A percentile compares a stretch with the other conserved stretches of the same genome.
These are phyloP conservation scores for Vanilla planifolia DNA, from an alignment of 106 monocot genomes.

Conservation along the genomic window DNA sequence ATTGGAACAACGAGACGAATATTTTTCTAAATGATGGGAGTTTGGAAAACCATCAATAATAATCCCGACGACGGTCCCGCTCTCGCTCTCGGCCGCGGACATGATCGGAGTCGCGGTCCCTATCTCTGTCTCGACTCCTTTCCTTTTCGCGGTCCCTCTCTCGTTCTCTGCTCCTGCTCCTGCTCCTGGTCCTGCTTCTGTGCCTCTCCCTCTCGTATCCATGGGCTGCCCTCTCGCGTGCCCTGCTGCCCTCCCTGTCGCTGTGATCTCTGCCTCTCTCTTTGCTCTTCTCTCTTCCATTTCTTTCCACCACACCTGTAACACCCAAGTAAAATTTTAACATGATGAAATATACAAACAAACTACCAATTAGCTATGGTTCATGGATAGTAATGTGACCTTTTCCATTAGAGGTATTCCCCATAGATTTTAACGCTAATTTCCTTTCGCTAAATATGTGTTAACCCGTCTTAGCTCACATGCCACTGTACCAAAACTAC, in stretches of 20 bases:
- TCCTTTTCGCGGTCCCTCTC: constrained; percentile 52
- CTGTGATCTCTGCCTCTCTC: constrained; percentile 41
- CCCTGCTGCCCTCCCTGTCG: constrained; percentile 40
- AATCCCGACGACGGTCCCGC: constrained; percentile 50
- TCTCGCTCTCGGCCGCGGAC: constrained; percentile 52
- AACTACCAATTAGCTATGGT: too few species aligned
- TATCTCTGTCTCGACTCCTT: constrained; percentile 12
- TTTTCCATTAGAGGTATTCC: too few species aligned
- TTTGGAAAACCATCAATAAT: constrained; percentile 29
- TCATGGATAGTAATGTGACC: too few species aligned
- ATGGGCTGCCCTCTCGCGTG: constrained; percentile 35
- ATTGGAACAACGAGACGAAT: too few species aligned
- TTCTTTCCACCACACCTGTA: constrained; percentile 38
- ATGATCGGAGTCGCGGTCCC: constrained; percentile 32
- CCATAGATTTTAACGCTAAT: too few species aligned
- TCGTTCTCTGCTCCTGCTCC: constrained; percentile 42
- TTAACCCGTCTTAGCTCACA: too few species aligned
- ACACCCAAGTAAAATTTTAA: neutral
- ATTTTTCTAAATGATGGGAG: too few species aligned
- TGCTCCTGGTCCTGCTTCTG: constrained; percentile 79
- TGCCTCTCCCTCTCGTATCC: constrained; percentile 50
- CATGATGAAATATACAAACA: too few species aligned
- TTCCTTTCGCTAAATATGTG: too few species aligned
- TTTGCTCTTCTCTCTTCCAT: constrained; percentile 46
- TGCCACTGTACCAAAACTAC: too few species aligned